These are phyloP conservation scores for Lathyrus oleraceus DNA, from an alignment of 306 rosid genomes.

Conservation along the genomic window DNA sequence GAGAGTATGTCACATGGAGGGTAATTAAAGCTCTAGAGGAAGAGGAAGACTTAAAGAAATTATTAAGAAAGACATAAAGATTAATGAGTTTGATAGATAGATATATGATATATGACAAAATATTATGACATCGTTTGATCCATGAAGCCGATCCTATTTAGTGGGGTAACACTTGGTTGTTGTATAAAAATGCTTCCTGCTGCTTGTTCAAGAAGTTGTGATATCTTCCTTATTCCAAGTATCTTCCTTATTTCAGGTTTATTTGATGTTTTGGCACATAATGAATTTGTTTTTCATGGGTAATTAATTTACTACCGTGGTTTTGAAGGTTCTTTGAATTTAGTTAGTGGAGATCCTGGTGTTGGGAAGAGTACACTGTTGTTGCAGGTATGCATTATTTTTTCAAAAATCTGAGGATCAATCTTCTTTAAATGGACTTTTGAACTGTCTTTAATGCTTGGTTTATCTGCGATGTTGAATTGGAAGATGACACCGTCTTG, in stretches of 20 bases:
- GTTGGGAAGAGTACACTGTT: conserved; percentile 95
- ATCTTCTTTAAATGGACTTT: neutral
- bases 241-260: conserved; percentile 17
- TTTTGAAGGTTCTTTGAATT: conserved; percentile 79
- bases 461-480: conserved; percentile 27
- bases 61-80: neutral
- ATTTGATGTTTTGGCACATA: conserved; percentile 8
- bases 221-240: too few species aligned
- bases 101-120: neutral
- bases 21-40: neutral
- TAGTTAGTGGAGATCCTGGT: conserved; percentile 96
- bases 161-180: neutral
- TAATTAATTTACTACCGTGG: conserved; percentile 37
- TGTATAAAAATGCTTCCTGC: conserved; percentile 5
- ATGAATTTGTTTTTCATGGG: conserved; percentile 7
- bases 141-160: neutral
- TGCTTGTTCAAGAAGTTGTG: conserved; percentile 5
- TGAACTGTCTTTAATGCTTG: conserved; percentile 20
- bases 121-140: neutral
- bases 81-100: neutral
- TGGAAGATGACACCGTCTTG: conserved; percentile 74
- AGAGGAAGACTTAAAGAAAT: neutral
- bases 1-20: neutral
- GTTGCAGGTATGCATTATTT: conserved; percentile 65
- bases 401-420: conserved; percentile 26